These are phyloP conservation scores for Ophiostoma novo-ulmi DNA, from an alignment of 2,329 filamentous ascomycete species.

Conservation along the genomic window DNA sequence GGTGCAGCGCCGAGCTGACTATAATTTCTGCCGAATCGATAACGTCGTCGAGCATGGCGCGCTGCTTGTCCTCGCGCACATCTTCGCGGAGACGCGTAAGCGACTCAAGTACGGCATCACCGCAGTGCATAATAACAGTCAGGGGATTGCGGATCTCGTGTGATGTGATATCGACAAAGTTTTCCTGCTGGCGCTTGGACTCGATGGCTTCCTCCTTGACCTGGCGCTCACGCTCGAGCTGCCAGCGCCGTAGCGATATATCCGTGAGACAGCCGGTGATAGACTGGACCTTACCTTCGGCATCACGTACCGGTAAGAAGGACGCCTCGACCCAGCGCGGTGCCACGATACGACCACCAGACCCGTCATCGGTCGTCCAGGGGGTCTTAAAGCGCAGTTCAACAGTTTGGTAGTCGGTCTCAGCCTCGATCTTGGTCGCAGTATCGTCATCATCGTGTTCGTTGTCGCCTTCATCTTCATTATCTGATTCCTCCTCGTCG, in stretches of 20 bases:
- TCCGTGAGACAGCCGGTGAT: slow-evolving; percentile 48
- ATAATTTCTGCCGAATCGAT: slow-evolving; percentile 75
- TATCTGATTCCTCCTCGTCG: neutral
- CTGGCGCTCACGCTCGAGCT: slow-evolving; percentile 46
- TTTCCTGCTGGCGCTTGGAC: slow-evolving; percentile 65
- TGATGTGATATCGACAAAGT: slow-evolving; percentile 72
- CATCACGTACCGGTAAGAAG: slow-evolving; percentile 46
- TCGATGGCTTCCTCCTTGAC: slow-evolving; percentile 54
- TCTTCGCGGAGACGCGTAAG: slow-evolving; percentile 41
- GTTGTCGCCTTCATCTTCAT: neutral
- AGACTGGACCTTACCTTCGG: slow-evolving; percentile 44
- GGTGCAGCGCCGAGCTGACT: slow-evolving; percentile 70
- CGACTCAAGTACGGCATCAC: slow-evolving; percentile 60
- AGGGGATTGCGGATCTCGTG: slow-evolving; percentile 72
- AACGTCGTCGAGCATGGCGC: slow-evolving; percentile 51
- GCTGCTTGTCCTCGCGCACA: slow-evolving; percentile 29
- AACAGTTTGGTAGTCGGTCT: slow-evolving; percentile 42
- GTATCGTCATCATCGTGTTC: neutral
- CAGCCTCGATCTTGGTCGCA: slow-evolving; percentile 24
- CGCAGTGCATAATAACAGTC: slow-evolving; percentile 67
- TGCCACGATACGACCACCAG: slow-evolving; percentile 41
- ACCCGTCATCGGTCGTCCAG: slow-evolving; percentile 43
- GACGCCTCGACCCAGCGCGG: slow-evolving; percentile 48
- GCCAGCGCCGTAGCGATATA: slow-evolving; percentile 48
- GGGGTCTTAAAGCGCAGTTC: slow-evolving; percentile 47